Percentiles rank a stretch among this genome's conserved stretches.
Conservation (phyloP, 75 land plant species). For the Pinus albicaulis region DNA sequence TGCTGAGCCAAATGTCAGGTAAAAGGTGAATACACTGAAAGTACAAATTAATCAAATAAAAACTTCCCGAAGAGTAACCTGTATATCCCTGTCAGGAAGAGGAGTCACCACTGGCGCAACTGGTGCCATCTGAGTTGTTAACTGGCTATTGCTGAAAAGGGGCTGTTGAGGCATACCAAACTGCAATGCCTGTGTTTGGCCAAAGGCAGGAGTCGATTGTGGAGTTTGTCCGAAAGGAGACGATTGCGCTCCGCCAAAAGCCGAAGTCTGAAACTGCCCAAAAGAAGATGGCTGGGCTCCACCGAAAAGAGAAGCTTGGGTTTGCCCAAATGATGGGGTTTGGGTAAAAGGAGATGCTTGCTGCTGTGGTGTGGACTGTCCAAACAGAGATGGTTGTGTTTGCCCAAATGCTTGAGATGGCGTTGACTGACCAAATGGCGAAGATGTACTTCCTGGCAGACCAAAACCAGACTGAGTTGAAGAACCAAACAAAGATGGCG, state of each 20-base stretch:
- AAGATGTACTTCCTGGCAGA: slow-evolving; percentile 21
- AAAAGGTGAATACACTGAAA: neutral
- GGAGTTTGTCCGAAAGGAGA: slow-evolving; percentile 22
- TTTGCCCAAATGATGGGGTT: slow-evolving; percentile 34
- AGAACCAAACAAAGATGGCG: slow-evolving; percentile 8
- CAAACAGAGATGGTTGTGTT: slow-evolving; percentile 14
- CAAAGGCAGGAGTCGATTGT: slow-evolving; percentile 12
- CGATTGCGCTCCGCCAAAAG: slow-evolving; percentile 18
- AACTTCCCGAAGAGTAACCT: slow-evolving; percentile 28
- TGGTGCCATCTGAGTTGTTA: slow-evolving; percentile 98
- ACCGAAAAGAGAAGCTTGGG: slow-evolving; percentile 20
- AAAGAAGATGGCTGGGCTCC: slow-evolving; percentile 19
- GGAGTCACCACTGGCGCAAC: slow-evolving; percentile 87
- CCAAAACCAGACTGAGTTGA: slow-evolving; percentile 17
- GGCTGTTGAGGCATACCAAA: slow-evolving; percentile 29
- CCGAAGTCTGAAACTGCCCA: slow-evolving; percentile 9
- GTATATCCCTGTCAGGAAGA: slow-evolving; percentile 92
- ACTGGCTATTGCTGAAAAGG: slow-evolving; percentile 30
- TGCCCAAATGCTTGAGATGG: slow-evolving; percentile 18
- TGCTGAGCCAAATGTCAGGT: neutral
- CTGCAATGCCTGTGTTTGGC: slow-evolving; percentile 17
- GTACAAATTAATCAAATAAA: slow-evolving; percentile 11
- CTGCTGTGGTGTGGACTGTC: slow-evolving; percentile 7
- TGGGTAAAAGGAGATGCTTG: slow-evolving; percentile 12
- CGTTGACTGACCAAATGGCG: slow-evolving; percentile 21